These are phyloP conservation scores for Abelmoschus esculentus DNA, from an alignment of 345 rosid species.

Conservation along the genomic window DNA sequence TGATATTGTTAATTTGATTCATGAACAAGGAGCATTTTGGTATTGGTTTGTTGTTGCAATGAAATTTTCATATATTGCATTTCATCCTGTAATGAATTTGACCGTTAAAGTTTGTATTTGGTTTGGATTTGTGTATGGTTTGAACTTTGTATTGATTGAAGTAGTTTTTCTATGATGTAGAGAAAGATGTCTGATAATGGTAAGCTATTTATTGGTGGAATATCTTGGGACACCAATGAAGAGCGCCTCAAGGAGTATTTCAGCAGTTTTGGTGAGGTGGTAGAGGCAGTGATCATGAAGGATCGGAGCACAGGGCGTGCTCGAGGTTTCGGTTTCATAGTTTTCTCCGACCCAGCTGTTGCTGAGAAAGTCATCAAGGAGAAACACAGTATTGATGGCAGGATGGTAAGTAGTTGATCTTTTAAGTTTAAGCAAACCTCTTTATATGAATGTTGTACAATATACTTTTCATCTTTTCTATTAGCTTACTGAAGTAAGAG, in stretches of 20 bases:
- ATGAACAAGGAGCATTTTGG: too few relatives aligned
- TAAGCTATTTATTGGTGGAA: conserved; percentile 46
- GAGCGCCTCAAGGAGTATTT: conserved; percentile 90
- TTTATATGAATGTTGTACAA: conserved; percentile 13
- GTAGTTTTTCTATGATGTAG: conserved; percentile 20
- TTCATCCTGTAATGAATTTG: conserved; percentile 28
- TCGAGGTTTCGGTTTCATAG: conserved; percentile 31
- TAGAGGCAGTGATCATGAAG: conserved; percentile 95
- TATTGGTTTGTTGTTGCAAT: background rate
- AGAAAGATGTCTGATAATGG: conserved; percentile 66
- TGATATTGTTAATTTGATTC: background rate
- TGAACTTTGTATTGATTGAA: conserved; percentile 5
- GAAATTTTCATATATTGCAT: conserved; percentile 11
- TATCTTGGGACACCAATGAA: conserved; percentile 53
- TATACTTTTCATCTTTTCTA: conserved; percentile 1
- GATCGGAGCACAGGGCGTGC: conserved; percentile 98
- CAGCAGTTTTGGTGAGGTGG: conserved; percentile 76
- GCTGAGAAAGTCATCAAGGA: too few relatives aligned
- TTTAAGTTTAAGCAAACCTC: too few relatives aligned
- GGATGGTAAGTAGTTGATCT: too few relatives aligned
- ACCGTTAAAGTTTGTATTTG: conserved; percentile 2
- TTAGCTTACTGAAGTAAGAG: background rate
- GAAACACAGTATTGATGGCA: too few relatives aligned
- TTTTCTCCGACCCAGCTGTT: too few relatives aligned
- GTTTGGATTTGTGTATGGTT: conserved; percentile 15